phyloP scores from a whole-genome alignment of 225 moss, liverwort and hornwort species.

The Pseudisothecium myosuroides region DNA sequence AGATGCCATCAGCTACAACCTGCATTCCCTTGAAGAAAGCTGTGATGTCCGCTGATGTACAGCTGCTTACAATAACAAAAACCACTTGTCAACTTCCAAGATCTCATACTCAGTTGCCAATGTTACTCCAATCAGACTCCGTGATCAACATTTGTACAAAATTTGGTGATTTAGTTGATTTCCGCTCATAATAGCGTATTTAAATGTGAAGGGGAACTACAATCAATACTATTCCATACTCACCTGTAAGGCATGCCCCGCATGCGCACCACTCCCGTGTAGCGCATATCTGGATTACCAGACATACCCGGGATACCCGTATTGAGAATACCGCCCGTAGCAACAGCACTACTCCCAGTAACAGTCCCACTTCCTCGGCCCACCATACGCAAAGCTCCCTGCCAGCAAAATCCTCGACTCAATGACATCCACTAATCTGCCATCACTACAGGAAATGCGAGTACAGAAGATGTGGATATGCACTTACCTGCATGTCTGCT shows the following conservation, averaged over 20 bases:
- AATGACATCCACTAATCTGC: slow-evolving; percentile 12
- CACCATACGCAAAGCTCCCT: slow-evolving; percentile 99
- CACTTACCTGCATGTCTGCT: slow-evolving; percentile 94
- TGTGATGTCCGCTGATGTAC: slow-evolving; percentile 97
- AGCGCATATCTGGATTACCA: slow-evolving; percentile 99
- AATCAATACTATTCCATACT: neutral
- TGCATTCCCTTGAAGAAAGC: slow-evolving; percentile 99
- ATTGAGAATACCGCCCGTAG: slow-evolving; percentile 69
- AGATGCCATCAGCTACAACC: slow-evolving; percentile 95
- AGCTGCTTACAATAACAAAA: slow-evolving; percentile 48
- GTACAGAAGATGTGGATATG: neutral
- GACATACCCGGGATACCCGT: slow-evolving; percentile 99
- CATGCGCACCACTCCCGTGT: slow-evolving; percentile 98
- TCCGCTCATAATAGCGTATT: neutral
- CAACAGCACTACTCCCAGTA: slow-evolving; percentile 40
- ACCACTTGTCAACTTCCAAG: neutral
- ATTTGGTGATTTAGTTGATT: neutral
- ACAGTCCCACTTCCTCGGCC: slow-evolving; percentile 93
- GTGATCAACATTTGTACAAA: neutral
- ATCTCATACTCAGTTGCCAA: neutral
- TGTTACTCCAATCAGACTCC: neutral
- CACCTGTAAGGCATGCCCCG: slow-evolving; percentile 99
- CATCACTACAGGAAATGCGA: neutral
- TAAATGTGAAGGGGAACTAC: neutral
- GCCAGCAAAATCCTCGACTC: slow-evolving; percentile 20